Evolutionary conservation across 2,329 filamentous ascomycete genomes (phyloP), one percentile per base, ranked within the genome.

Genomic region (Talaromyces islandicus): DNA sequence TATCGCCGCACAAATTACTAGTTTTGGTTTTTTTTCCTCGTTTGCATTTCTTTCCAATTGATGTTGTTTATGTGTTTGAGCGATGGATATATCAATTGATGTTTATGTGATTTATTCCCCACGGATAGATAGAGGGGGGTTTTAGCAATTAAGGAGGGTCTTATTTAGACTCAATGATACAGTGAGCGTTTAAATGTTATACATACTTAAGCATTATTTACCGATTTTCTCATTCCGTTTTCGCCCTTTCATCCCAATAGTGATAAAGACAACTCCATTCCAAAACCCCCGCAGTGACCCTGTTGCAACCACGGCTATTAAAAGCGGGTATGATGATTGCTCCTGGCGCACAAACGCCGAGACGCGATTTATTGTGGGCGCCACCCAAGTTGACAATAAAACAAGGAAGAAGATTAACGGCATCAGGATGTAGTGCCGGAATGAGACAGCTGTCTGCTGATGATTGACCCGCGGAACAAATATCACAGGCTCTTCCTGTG

Each of bases 391-490:
- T 7, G 67, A 63, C 14, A 75, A 58, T 27, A 75, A 62, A 5
- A 71, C 72, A 2, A 75, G 62, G 56, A 74, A 74, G 61, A 75
- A 75, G 19, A 75, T 64, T 3, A 72, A 65, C 1, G 73, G 74
- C 74, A 77, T 76, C 17, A 76, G 66, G 14, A 76, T 66, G 58
- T 75, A 76, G 57, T 76, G 73, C 10, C 72, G 64, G 46, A 77
- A 69, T 0, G 74, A 76, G 0, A 76, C 64, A 2, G 69, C 66
- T 9, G 71, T 69, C 14, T 67, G 66, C 30, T 57, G 63, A 17
- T 67, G 62, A 6, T 6, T 52, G 24, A 29, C 24, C 7, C 25
- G 48, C 9, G 48, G 48, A 12, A 52, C 27, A 24, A 27, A 52
- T 29, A 29, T 14, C 24, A 29, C 27, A 19, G 48, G 48, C 12